Base-by-base conservation (phyloP, 164 flowering plant species). In the Magnolia sinica region DNA sequence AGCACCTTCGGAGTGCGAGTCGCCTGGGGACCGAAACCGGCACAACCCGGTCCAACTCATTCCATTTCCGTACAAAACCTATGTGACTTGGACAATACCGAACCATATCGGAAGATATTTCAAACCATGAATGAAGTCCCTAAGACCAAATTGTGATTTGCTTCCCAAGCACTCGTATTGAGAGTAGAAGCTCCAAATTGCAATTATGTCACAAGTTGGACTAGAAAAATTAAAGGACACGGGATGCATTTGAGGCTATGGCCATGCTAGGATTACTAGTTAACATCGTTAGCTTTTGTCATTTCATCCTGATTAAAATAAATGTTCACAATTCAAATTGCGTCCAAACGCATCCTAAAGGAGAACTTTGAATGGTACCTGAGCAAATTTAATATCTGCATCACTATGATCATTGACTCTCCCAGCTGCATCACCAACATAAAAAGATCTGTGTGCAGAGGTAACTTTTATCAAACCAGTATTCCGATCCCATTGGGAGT, bases 381-480 rank as follows among this genome's bases (percentile, higher is more conserved):
- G 68, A 45, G 97, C 96, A 84, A 96, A 92, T 81, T 85, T 87
- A 19, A 87, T 85, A 83, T 96, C 98, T 75, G 99, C 97, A 84
- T 93, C 91, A 83, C 97, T 93, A 70, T 96, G 97, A 82, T 94
- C 98, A 69, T 79, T 69, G 8, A n/a, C 27, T 84, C 99, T 90
- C 68, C 97, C 99, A 59, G 98, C 99, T 23, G 99, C 97, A 85
- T 96, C 98, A 29, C 99, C 98, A 79, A 96, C 98, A 84, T 93
- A 95, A 82, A 95, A 95, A 79, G 98, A 95, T 80, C 97, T 95
- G 83, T 51, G 74, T 6, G 19, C 27, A 22, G 31, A 64, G 68
- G 27, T 64, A 49, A 63, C 4, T 73, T 20, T 18, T 61, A 61
- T 73, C 29, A 77, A 76, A 73, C 14, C 11, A 65, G 4, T 31